Evolutionary conservation across 352 stramenopile genomes (phyloP).

Genomic region (Pythium sp.): DNA sequence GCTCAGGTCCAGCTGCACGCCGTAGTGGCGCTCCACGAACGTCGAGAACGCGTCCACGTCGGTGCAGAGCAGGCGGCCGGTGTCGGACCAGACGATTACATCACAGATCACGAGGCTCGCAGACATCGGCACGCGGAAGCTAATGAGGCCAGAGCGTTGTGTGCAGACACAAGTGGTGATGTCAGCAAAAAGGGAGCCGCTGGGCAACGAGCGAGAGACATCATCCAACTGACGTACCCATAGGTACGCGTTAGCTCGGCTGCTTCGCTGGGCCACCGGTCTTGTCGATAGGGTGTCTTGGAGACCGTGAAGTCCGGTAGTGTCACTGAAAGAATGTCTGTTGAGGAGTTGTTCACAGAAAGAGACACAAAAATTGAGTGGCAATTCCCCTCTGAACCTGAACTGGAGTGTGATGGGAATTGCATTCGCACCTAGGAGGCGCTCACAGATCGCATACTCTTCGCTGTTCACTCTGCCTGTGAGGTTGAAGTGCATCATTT

Average conservation of each 20-base stretch:
- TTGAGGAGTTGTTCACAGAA: neutral
- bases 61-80: slow-evolving; percentile 49
- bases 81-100: slow-evolving; percentile 69
- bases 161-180: neutral
- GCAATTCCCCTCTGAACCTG: neutral
- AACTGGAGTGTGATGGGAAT: neutral
- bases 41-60: slow-evolving; percentile 67
- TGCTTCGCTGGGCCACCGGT: slow-evolving; percentile 45
- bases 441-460: slow-evolving; percentile 73
- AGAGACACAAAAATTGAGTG: neutral
- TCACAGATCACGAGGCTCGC: slow-evolving; percentile 53
- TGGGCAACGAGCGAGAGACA: neutral
- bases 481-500: slow-evolving; percentile 64
- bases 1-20: slow-evolving; percentile 60
- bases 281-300: slow-evolving; percentile 44
- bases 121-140: slow-evolving; percentile 38
- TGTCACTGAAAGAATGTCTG: slow-evolving; percentile 54
- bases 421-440: slow-evolving; percentile 45
- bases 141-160: neutral
- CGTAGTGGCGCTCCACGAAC: slow-evolving; percentile 56
- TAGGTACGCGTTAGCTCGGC: slow-evolving; percentile 43
- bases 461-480: slow-evolving; percentile 64
- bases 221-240: slow-evolving; percentile 28
- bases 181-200: neutral
- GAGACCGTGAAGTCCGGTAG: slow-evolving; percentile 55